Conservation (phyloP, 257 asterid species). For the Capsicum baccatum region DNA sequence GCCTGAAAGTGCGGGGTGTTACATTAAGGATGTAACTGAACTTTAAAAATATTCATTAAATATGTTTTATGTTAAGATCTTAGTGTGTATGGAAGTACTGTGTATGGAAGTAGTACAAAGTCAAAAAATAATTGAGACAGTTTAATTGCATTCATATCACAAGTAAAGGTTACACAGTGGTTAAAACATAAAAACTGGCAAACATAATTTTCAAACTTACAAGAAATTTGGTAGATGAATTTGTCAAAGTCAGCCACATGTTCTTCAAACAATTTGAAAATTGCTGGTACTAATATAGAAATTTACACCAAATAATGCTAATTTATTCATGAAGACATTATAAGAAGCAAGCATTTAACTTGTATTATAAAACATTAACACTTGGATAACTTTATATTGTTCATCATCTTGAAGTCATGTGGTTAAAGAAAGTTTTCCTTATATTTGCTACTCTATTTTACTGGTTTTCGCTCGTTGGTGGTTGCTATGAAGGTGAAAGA, state of each 20-base stretch:
- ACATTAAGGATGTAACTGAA: neutral
- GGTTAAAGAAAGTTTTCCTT: neutral
- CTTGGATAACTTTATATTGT: neutral
- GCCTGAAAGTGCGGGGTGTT: too few relatives aligned
- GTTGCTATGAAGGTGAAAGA: slow-evolving; percentile 28
- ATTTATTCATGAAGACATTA: neutral
- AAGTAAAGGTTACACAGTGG: too few relatives aligned
- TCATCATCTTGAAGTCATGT: neutral
- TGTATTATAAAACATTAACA: neutral
- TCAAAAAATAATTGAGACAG: neutral
- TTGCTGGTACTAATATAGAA: neutral
- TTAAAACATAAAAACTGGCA: too few relatives aligned
- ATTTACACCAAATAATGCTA: neutral
- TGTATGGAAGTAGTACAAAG: neutral
- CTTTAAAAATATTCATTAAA: neutral
- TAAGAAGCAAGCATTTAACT: neutral
- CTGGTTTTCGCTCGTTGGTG: neutral
- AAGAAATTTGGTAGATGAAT: neutral
- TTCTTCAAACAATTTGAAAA: neutral
- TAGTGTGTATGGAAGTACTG: neutral
- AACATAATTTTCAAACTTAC: neutral
- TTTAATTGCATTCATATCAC: neutral
- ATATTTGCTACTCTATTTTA: slow-evolving; percentile 9
- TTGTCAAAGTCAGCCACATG: neutral
- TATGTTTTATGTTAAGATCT: neutral